Evolutionary conservation across 345 rosid genomes (phyloP), one percentile per base, ranked within the genome.

Genomic region (Eucalyptus fibrosa): DNA sequence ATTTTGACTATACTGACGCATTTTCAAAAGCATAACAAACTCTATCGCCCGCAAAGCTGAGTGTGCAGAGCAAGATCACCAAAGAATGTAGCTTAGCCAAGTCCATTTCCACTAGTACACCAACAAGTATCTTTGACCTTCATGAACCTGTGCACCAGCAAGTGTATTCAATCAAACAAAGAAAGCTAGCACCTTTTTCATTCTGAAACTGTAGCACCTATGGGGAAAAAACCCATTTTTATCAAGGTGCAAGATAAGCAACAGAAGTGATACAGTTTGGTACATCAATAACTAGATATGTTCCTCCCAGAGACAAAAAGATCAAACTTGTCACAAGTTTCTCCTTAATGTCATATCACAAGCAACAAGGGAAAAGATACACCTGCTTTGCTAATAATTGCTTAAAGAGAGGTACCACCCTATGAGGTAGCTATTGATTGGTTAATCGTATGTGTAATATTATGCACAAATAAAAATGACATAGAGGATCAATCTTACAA

Each of bases 1-100:
- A 42, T 85, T 21, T 49, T 24, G 30, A 8, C 55, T 9, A 49
- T 32, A 81, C 88, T 53, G 50, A 69, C 88, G 17, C 7, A 21
- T 90, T 87, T 56, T 90, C 94, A 55, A 90, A 90, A 86, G 92
- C 89, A 87, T 72, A 90, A 87, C 88, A 91, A 40, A 91, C 87
- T 87, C 89, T 86, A 55, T 56, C 24, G 37, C 62, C 14, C 30
- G 86, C 28, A 90, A 92, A 89, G 89, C 85, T 60, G 86, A 94
- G 87, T 37, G 90, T 23, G 91, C 67, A 91, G 23, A 91, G 86
- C 83, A 91, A 45, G 24, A 93, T 37, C 49, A 87, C 77, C 37
- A 82, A 47, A 19, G 28, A 72, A 5, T 18, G 7, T 37, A 72
- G 82, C 82, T 72, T 72, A 18, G 42, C 80, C 42, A 67, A 67